Base-by-base conservation (phyloP, 2,329 filamentous ascomycete species). In the Fusarium cyanostomum region DNA sequence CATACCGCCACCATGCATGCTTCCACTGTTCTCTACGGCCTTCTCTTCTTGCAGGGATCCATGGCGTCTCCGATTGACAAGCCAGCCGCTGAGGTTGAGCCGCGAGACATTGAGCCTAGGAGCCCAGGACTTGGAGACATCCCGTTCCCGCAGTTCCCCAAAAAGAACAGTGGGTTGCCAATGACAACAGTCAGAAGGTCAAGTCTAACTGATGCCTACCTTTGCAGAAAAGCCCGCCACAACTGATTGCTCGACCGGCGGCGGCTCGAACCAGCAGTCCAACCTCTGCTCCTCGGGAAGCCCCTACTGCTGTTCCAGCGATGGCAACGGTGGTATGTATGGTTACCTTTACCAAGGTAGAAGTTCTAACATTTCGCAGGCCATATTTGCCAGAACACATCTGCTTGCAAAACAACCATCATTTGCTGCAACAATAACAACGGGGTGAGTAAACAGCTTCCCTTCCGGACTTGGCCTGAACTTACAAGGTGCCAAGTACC, bases 371-470 rank as follows among this genome's bases (percentile, higher is more conserved):
- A 4, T 4, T 21, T 21, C 6, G 4, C 21, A 21, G 53, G 55
- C 11, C 34, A 62, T 1, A 26, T 59, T 12, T 62, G 59, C 45
- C 9, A 28, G 10, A 48, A 59, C 44, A 56, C 50, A 7, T 43
- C 50, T 7, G 50, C 51, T 5, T 62, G 59, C 44, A 21, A 13
- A 5, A n/a, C 34, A 28, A 56, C 27, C 4, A 26, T 62, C 21
- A 62, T 62, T 48, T 62, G 59, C 50, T 62, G 59, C 59, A 62
- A 62, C 51, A 62, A 62, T 28, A 59, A 59, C 41, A 62, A 62
- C n/a, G 59, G 59, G 3, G 59, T 62, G 45, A 50, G 56, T 39
- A 4, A 21, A 21, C 21, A 24, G 21, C 2, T 11, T 12, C 8
- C 12, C 3, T 6, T 27, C 26, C 10, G 6, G 12, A 12, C 5